phyloP scores from a whole-genome alignment of 805 yeast genomes.

The Lipomyces starkeyi region DNA sequence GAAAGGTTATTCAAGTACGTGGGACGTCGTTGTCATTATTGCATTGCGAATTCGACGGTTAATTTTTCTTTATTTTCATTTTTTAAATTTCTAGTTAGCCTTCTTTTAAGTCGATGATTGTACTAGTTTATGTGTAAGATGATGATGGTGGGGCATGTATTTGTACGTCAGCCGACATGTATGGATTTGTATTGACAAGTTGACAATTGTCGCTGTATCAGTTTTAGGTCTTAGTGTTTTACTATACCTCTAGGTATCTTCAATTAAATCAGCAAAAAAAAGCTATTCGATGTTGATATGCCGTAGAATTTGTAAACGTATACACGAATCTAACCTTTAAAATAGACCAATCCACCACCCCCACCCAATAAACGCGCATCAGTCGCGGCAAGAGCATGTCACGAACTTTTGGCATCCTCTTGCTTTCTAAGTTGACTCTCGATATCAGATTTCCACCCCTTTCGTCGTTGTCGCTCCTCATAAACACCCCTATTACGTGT shows the following conservation, averaged over 20 bases:
- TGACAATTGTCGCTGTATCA: neutral
- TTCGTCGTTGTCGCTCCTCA: constrained; percentile 83
- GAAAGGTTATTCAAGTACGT: neutral
- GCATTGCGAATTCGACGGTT: constrained; percentile 4
- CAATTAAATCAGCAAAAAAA: neutral
- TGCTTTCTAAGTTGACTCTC: constrained; percentile 48
- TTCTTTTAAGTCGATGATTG: neutral
- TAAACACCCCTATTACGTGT: constrained; percentile 68
- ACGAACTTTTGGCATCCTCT: neutral
- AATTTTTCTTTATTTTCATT: neutral
- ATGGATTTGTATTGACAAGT: neutral
- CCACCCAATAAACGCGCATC: neutral
- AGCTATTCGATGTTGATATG: neutral
- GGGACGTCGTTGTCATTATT: neutral
- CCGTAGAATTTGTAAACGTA: neutral
- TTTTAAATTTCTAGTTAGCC: neutral
- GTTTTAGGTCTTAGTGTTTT: neutral
- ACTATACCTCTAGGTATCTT: neutral
- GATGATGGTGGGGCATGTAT: constrained; percentile 4
- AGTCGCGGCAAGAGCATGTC: neutral
- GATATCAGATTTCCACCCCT: constrained; percentile 76
- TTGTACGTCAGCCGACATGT: neutral
- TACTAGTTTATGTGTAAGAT: constrained; percentile 2
- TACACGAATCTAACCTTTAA: neutral
- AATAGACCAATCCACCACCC: neutral